Percentiles rank a stretch among this genome's conserved stretches.
Conservation (phyloP, 768 basidiomycete genomes). For the Suillus bovinus region DNA sequence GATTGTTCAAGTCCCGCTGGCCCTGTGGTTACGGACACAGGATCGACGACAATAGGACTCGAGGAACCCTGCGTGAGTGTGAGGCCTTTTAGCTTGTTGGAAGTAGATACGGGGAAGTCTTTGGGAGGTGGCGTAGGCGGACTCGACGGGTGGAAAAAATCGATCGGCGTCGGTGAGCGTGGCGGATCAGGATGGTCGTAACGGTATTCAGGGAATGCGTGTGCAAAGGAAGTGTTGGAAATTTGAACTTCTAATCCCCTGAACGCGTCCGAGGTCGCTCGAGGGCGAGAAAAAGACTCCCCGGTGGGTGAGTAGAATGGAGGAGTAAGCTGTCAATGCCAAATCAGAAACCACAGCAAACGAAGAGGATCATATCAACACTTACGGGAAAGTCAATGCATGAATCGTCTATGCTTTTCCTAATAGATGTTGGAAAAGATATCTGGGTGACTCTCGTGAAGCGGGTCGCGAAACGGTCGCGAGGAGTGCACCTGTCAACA, state of each 20-base stretch:
- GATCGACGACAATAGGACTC: not conserved
- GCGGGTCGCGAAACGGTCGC: slow-evolving; percentile 26
- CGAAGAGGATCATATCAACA: not conserved
- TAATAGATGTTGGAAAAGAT: slow-evolving; percentile 35
- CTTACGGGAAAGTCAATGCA: slow-evolving; percentile 30
- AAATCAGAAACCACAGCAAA: not conserved
- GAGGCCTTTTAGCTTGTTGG: not conserved
- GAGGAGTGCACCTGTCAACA: slow-evolving; percentile 32
- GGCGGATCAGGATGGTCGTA: slow-evolving; percentile 1
- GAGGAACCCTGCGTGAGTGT: not conserved
- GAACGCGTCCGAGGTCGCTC: slow-evolving; percentile 17
- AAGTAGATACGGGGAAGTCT: not conserved
- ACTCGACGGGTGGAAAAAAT: not conserved
- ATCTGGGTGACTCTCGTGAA: slow-evolving; percentile 24
- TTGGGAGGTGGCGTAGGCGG: not conserved
- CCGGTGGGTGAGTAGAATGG: slow-evolving; percentile 24
- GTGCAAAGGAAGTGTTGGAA: not conserved
- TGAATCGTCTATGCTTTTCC: slow-evolving; percentile 33
- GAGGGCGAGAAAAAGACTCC: slow-evolving; percentile 13
- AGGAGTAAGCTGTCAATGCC: slow-evolving; percentile 20
- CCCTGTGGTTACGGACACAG: not conserved
- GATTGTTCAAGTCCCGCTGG: not conserved
- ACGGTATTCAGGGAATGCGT: not conserved
- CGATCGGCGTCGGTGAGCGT: slow-evolving; percentile 5
- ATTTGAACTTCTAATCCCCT: not conserved